Conservation (phyloP, 148 eudicot genomes). For the Silene latifolia region DNA sequence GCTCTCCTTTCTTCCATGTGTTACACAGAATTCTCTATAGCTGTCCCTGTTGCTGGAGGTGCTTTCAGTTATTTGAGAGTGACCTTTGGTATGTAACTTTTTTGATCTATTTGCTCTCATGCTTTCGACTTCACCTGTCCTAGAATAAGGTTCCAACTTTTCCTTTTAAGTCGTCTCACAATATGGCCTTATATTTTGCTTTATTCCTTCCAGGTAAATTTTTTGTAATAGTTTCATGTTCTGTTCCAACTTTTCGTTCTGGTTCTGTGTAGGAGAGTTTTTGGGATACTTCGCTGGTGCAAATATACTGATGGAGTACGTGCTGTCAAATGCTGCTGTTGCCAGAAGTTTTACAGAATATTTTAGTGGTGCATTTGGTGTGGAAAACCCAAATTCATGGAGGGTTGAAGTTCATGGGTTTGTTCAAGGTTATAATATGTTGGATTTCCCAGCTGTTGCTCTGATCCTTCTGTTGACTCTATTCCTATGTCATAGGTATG, state of each 20-base stretch:
- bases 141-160: background rate
- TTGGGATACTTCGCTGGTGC: constrained; percentile 77
- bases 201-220: background rate
- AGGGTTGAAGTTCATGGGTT: constrained; percentile 59
- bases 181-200: background rate
- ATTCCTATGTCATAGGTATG: constrained; percentile 61
- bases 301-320: constrained; percentile 77
- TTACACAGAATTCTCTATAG: constrained; percentile 71
- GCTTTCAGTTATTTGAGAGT: constrained; percentile 78
- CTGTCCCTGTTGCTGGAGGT: constrained; percentile 77
- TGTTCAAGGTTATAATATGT: constrained; percentile 58
- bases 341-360: constrained; percentile 86
- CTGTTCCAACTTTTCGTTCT: constrained; percentile 9
- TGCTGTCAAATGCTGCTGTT: constrained; percentile 79
- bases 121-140: background rate
- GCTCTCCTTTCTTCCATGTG: constrained; percentile 80
- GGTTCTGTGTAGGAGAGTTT: constrained; percentile 60
- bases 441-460: constrained; percentile 82
- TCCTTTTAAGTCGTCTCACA: background rate
- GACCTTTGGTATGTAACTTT: constrained; percentile 60
- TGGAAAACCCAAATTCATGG: constrained; percentile 56
- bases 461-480: constrained; percentile 65
- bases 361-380: constrained; percentile 56
- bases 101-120: background rate
- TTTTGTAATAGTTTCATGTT: background rate